phyloP scores from a whole-genome alignment of 2,329 filamentous ascomycete genomes.

The Septoria petroselini region DNA sequence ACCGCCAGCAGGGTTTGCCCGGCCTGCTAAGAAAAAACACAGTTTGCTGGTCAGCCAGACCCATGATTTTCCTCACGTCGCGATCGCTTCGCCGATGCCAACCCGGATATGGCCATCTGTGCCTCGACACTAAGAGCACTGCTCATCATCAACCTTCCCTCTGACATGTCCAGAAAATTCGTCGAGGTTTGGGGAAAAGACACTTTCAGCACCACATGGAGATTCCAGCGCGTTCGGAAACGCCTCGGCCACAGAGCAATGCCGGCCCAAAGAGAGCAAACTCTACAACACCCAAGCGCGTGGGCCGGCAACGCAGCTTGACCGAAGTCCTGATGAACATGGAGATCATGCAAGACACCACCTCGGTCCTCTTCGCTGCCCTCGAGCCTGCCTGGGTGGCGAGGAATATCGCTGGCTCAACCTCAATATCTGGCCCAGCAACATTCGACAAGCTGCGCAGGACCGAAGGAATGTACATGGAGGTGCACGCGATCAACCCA shows the following conservation, averaged over 20 bases:
- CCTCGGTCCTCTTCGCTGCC: conserved; percentile 1
- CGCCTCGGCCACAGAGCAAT: conserved; percentile 8
- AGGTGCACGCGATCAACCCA: conserved; percentile 2
- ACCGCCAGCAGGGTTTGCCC: conserved; percentile 2
- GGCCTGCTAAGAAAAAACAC: not conserved
- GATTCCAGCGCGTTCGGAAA: conserved; percentile 3
- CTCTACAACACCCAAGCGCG: conserved; percentile 3
- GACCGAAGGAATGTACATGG: conserved; percentile 1
- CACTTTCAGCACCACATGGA: conserved; percentile 2
- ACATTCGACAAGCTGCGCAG: not conserved
- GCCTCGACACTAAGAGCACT: conserved; percentile 1
- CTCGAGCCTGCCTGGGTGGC: conserved; percentile 6
- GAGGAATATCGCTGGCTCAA: not conserved
- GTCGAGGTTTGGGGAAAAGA: not conserved
- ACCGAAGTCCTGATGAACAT: conserved; percentile 8
- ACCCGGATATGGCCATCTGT: conserved; percentile 2
- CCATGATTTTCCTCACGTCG: conserved; percentile 6
- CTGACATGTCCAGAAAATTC: not conserved
- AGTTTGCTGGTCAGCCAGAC: conserved; percentile 3
- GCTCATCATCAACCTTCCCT: not conserved
- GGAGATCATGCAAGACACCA: conserved; percentile 7
- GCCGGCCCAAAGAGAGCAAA: not conserved
- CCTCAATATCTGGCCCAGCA: not conserved
- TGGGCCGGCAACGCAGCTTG: conserved; percentile 10
- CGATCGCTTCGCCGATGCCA: conserved; percentile 9